These are phyloP conservation scores for Babesia bigemina DNA, from an alignment of 169 alveolate genomes.

Conservation along the genomic window DNA sequence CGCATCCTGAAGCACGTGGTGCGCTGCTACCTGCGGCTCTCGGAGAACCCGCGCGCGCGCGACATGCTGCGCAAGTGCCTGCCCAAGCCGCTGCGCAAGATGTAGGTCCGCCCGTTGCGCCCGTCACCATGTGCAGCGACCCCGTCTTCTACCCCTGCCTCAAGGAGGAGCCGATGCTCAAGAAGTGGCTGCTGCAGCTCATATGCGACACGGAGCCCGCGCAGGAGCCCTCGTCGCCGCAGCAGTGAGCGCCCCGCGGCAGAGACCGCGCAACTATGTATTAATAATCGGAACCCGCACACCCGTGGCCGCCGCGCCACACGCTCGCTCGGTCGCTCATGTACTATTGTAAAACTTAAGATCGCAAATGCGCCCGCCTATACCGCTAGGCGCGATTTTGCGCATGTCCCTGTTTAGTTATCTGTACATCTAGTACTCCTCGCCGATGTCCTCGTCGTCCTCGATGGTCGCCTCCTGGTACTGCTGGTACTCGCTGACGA, in stretches of 20 bases:
- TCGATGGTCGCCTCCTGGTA: constrained; percentile 97
- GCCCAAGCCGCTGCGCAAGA: constrained; percentile 76
- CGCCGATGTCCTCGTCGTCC: constrained; percentile 91
- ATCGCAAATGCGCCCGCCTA: constrained; percentile 24
- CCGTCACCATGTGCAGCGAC: constrained; percentile 40
- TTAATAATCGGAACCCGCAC: neutral
- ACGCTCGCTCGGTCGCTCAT: too few relatives aligned
- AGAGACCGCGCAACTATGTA: neutral
- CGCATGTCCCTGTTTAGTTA: constrained; percentile 4
- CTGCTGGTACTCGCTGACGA: constrained; percentile 97
- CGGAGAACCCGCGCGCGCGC: constrained; percentile 92
- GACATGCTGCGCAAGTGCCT: constrained; percentile 86
- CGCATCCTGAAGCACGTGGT: constrained; percentile 94
- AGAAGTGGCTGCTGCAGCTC: constrained; percentile 79
- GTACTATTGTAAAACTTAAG: constrained; percentile 13
- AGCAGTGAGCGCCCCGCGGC: constrained; percentile 4
- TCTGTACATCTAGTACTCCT: constrained; percentile 14
- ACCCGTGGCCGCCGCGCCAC: too few relatives aligned
- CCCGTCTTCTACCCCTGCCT: constrained; percentile 79
- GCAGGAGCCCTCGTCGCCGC: constrained; percentile 18
- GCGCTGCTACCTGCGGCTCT: constrained; percentile 95
- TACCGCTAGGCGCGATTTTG: constrained; percentile 42
- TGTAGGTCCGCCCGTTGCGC: constrained; percentile 24
- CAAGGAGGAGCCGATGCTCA: constrained; percentile 79
- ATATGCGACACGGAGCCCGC: constrained; percentile 71